Conservation (phyloP, 371 early-diverging fungal genomes). For the Syncephalastrum sp. region DNA sequence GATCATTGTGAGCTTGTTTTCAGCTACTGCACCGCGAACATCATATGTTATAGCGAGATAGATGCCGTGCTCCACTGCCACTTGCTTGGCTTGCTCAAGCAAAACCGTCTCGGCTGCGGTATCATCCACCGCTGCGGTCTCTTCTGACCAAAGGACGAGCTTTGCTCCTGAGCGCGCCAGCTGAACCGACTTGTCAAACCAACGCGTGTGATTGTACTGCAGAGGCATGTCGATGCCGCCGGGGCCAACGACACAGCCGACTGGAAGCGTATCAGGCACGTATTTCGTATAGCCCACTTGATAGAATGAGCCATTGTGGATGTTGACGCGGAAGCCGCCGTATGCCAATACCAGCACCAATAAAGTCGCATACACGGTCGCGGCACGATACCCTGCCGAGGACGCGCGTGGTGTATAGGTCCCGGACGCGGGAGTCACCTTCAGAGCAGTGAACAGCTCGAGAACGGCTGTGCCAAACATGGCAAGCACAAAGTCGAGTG, state of each 20-base stretch:
- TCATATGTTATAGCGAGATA: constrained; percentile 45
- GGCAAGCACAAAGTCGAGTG: constrained; percentile 30
- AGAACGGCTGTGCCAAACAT: constrained; percentile 24
- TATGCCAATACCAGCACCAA: constrained; percentile 13
- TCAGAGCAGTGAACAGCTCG: constrained; percentile 16
- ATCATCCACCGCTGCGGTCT: constrained; percentile 20
- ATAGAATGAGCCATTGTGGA: constrained; percentile 28
- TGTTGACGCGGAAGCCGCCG: constrained; percentile 28
- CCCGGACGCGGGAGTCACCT: neutral
- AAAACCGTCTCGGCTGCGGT: constrained; percentile 23
- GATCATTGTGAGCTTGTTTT: constrained; percentile 50
- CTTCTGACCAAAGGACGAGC: constrained; percentile 52
- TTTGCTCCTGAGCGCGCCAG: constrained; percentile 42
- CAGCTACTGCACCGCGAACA: constrained; percentile 13
- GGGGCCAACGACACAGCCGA: constrained; percentile 37
- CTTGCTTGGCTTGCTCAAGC: constrained; percentile 22
- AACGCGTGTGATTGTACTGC: constrained; percentile 18
- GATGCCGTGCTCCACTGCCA: constrained; percentile 35
- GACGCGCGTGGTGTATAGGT: neutral
- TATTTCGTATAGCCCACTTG: constrained; percentile 26
- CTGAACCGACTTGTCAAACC: constrained; percentile 25
- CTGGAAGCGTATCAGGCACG: constrained; percentile 26
- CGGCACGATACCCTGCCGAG: constrained; percentile 14
- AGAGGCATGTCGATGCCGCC: constrained; percentile 10
- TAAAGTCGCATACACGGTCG: constrained; percentile 8